Base-by-base conservation (phyloP, 2,329 filamentous ascomycete genomes). In the Claviceps paspali region DNA sequence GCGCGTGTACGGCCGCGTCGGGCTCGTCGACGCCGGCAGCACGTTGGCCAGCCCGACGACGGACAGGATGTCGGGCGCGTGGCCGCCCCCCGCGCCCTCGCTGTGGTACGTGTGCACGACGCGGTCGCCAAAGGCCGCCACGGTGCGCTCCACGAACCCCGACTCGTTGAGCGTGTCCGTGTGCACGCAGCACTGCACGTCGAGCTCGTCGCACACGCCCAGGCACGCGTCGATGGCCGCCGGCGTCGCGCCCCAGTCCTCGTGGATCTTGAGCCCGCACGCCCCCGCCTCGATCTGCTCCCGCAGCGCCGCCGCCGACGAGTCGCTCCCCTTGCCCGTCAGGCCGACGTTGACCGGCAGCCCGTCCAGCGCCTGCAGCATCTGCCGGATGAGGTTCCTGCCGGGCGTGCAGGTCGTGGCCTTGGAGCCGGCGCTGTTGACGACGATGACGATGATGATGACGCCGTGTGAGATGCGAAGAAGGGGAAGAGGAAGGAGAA, bases 31-130 rank as follows among this genome's bases (percentile, higher is more conserved):
- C 5, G 79, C 85, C 0, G 88, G 88, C 1, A 96, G 71, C 2
- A 96, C 86, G 52, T 96, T 91, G 33, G 73, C 61, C 50, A 87
- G 79, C 57, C 92, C 85, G 9, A 95, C 88, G 1, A 95, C 86
- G 21, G 75, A 80, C 59, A 96, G 95, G 59, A 96, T 95, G 56
- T 96, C 88, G 0, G 88, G 88, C 1, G 88, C 88, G 58, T 96
- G 88, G 3, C 88, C 88, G 46, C 88, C 88, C 29, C 88, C 88
- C 2, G 88, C 88, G 29, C 88, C 88, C 63, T 96, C 88, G 23
- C 86, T 95, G 61, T 96, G 88, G 60, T 96, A 96, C 1, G 88
- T 93, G 61, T 96, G 88, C 50, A 96, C 93, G 1, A 85, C 83
- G 42, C 88, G 78, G 52, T 76, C 68, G 55, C 84, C 85, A 68